A percentile compares a stretch with the other conserved stretches of the same genome.
phyloP scores from a whole-genome alignment of 345 rosid species.

The Corymbia maculata region DNA sequence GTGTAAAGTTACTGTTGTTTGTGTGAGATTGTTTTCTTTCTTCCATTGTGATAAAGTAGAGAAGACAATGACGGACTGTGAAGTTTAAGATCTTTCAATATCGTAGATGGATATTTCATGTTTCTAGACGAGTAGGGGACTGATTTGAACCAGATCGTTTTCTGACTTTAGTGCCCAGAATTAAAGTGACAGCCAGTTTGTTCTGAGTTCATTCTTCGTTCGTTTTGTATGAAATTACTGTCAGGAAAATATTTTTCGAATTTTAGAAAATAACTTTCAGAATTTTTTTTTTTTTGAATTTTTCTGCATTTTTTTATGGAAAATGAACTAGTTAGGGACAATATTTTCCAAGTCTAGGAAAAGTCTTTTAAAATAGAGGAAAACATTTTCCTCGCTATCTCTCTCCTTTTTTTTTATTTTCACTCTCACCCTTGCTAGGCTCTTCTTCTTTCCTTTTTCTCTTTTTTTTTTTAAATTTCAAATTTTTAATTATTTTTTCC shows the following conservation, averaged over 20 bases:
- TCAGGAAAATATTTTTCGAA: background rate
- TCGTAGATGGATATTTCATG: background rate
- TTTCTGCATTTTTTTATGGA: fast-evolving
- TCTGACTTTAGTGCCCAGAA: background rate
- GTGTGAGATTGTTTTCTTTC: background rate
- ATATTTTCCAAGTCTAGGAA: background rate
- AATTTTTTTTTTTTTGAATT: too few relatives aligned
- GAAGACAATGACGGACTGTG: background rate
- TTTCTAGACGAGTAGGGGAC: background rate
- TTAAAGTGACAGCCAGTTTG: background rate
- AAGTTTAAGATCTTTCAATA: background rate
- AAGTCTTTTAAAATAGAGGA: background rate
- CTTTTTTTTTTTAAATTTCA: too few relatives aligned
- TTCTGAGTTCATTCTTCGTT: background rate
- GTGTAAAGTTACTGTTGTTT: background rate
- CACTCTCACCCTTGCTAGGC: background rate
- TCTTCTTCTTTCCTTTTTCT: background rate
- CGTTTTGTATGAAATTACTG: background rate
- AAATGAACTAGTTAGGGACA: too few relatives aligned
- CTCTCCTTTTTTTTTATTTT: too few relatives aligned
- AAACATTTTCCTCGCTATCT: too few relatives aligned
- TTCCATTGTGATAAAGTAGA: background rate
- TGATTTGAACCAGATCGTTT: background rate
- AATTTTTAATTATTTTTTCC: too few relatives aligned
- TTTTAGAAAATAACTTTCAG: too few relatives aligned